These are phyloP conservation scores for Eucalyptus erythrocorys DNA, from an alignment of 345 rosid genomes.

Conservation along the genomic window DNA sequence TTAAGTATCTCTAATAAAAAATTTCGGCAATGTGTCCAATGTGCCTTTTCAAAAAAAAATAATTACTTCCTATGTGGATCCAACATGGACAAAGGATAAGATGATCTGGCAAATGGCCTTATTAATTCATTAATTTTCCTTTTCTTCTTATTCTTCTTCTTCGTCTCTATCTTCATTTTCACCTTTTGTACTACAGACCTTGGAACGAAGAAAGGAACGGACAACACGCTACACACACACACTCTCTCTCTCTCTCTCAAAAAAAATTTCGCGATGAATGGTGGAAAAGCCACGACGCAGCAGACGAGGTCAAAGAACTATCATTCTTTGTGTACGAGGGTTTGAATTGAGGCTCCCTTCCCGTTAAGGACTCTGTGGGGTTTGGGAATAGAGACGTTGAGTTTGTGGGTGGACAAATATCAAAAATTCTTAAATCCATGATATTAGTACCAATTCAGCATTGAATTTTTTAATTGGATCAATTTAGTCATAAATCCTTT, in stretches of 20 bases:
- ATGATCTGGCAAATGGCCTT: neutral
- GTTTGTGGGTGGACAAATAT: neutral
- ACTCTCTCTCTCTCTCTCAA: neutral
- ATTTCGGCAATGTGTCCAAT: accelerated
- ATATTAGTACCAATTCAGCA: accelerated
- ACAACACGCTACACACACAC: neutral
- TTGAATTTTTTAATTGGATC: accelerated
- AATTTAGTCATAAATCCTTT: accelerated
- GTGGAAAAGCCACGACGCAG: neutral
- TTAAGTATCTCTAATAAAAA: neutral
- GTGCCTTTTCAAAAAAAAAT: neutral
- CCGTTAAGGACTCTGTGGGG: too few species aligned
- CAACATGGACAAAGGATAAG: neutral
- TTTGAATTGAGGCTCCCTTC: too few species aligned
- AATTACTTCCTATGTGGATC: neutral
- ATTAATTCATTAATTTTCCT: neutral
- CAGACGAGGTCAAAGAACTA: neutral
- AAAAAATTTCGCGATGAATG: neutral
- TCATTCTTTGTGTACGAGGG: too few species aligned
- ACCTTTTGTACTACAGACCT: neutral
- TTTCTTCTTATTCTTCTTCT: neutral
- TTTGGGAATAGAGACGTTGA: neutral
- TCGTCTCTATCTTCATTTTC: neutral
- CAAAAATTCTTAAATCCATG: accelerated
- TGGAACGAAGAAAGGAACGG: neutral